Conservation (phyloP, 2,329 filamentous ascomycete species). For the Hymenoscyphus scutula region DNA sequence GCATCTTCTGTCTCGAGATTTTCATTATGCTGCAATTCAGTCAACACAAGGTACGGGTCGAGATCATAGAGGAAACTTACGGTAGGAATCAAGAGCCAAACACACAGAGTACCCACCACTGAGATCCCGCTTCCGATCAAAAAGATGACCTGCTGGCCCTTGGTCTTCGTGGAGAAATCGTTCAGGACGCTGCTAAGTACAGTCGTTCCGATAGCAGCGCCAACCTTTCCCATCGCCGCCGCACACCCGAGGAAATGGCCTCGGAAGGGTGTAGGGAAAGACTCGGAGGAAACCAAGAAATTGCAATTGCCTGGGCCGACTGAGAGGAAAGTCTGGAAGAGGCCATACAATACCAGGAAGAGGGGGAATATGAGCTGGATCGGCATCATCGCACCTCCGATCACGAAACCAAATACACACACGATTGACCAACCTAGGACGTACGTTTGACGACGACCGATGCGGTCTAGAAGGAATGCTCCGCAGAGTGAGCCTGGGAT, state of each 20-base stretch:
- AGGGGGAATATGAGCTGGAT: slow-evolving; percentile 11
- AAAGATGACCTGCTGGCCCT: slow-evolving; percentile 7
- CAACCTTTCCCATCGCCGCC: slow-evolving; percentile 2
- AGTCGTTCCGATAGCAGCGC: neutral
- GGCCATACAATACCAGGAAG: slow-evolving; percentile 7
- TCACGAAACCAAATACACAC: slow-evolving; percentile 5
- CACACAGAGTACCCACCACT: slow-evolving; percentile 3
- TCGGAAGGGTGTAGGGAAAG: neutral
- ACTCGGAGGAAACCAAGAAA: slow-evolving; percentile 3
- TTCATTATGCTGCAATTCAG: slow-evolving; percentile 2
- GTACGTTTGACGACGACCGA: slow-evolving; percentile 1
- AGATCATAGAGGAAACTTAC: neutral
- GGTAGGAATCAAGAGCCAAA: slow-evolving; percentile 6
- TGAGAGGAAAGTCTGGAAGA: slow-evolving; percentile 9
- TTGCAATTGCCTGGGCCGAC: slow-evolving; percentile 7
- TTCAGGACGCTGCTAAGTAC: neutral
- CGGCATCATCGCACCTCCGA: slow-evolving; percentile 2
- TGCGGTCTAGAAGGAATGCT: neutral
- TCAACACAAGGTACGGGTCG: neutral
- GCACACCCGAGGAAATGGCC: slow-evolving; percentile 6
- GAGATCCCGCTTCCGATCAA: slow-evolving; percentile 9
- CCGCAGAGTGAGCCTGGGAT: slow-evolving; percentile 11
- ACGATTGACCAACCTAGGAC: slow-evolving; percentile 2
- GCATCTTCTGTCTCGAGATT: slow-evolving; percentile 9
- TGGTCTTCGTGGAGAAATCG: slow-evolving; percentile 3